Evolutionary conservation across 2,329 filamentous ascomycete genomes (phyloP), one percentile per base, ranked within the genome.

Genomic region (Aureobasidium sp.): DNA sequence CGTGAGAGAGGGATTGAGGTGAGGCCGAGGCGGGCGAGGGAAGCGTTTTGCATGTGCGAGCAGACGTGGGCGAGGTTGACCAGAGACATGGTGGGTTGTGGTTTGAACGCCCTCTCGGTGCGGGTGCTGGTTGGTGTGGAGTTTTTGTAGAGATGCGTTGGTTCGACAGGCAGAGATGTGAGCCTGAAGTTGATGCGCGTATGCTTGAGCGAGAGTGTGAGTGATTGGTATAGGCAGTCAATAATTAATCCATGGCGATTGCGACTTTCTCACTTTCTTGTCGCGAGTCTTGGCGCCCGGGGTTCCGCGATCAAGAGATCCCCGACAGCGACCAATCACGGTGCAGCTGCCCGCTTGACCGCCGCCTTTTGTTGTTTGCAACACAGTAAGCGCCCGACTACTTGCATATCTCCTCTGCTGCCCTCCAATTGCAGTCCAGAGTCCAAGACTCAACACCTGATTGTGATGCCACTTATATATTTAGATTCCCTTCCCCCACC

Each of bases 31-130:
- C 88, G 86, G n/a, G 89, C 90, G 70, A 86, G 86, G 62, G 88
- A 88, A 67, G 89, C 90, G 79, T 97, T 97, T 75, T 94, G 90
- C 62, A 97, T 82, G 78, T 96, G 91, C 67, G 91, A 91, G 81
- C 90, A 95, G 77, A 92, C 85, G 79, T 93, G 80, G 69, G 85
- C 82, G 66, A 96, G 83, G 75, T 87, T 85, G 72, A 83, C 79
- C 76, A 96, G 83, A 69, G 86, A 89, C 87, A 90, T 89, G 67
- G 63, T 67, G 67, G 30, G 34, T 30, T 47, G 42, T 15, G 36
- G 45, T 53, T 60, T 63, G 32, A 62, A 30, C 27, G 57, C 57
- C 63, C 48, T 61, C 54, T 61, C 57, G 63, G 55, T 53, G 44
- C 47, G n/a, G n/a, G n/a, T n/a, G n/a, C n/a, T 44, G 30, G 9